These are phyloP conservation scores for Mycosphaerella sp. DNA, from an alignment of 2,329 filamentous ascomycete species.

Conservation along the genomic window DNA sequence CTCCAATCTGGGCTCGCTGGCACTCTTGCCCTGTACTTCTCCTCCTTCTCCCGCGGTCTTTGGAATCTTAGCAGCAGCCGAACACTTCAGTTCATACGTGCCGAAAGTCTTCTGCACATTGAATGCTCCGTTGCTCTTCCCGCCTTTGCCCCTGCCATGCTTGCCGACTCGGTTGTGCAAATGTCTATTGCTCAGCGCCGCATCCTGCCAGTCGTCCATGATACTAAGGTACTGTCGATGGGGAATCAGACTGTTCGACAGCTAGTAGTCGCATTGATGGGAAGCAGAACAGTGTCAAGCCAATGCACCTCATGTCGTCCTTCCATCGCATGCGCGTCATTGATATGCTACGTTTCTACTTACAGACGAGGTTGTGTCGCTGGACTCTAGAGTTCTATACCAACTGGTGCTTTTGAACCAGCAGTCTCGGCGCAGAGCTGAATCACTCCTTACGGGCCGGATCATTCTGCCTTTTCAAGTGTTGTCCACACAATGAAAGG, in stretches of 20 bases:
- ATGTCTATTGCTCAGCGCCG: slow-evolving; percentile 6
- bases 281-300: not conserved
- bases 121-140: slow-evolving; percentile 2
- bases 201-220: slow-evolving; percentile 11
- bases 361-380: not conserved
- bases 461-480: no score
- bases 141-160: not conserved
- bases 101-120: slow-evolving; percentile 7
- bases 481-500: no score
- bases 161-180: slow-evolving; percentile 4
- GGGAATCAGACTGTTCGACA: not conserved
- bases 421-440: no score
- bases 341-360: not conserved
- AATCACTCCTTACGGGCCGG: no score
- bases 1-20: slow-evolving; percentile 1
- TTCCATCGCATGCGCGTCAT: not conserved
- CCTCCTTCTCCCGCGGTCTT: not conserved
- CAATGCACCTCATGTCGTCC: not conserved
- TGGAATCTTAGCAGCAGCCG: slow-evolving; percentile 1
- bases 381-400: not conserved
- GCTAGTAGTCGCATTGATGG: not conserved
- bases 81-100: slow-evolving; percentile 4
- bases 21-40: not conserved
- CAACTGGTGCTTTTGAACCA: no score
- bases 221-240: slow-evolving; percentile 1